Evolutionary conservation across 1,284 basidiomycete genomes (phyloP).

Genomic region (Ceraceosorus guamensis): DNA sequence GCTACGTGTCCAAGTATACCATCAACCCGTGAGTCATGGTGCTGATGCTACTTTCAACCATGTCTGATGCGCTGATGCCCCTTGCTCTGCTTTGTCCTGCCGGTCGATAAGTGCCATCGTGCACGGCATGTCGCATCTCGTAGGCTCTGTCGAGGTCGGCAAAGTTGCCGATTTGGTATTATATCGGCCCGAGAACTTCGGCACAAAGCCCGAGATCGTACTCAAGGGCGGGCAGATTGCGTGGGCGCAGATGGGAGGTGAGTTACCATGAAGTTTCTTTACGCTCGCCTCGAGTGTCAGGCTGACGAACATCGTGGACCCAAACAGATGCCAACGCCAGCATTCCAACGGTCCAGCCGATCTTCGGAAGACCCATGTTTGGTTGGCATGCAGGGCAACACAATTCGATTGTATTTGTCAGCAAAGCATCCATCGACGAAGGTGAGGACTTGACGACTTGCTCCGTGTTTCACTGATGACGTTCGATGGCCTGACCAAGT

Average conservation of each 20-base stretch:
- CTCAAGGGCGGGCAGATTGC: constrained; percentile 90
- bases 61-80: background rate
- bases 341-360: constrained; percentile 87
- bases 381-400: constrained; percentile 68
- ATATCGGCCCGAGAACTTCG: constrained; percentile 90
- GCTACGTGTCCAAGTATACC: constrained; percentile 94
- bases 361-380: constrained; percentile 83
- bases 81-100: background rate
- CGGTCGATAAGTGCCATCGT: constrained; percentile 66
- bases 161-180: constrained; percentile 86
- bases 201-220: constrained; percentile 81
- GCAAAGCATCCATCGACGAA: constrained; percentile 56
- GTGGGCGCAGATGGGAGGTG: constrained; percentile 73
- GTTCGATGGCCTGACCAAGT: background rate
- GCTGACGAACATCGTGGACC: background rate
- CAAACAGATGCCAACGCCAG: constrained; percentile 64
- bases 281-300: background rate
- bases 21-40: constrained; percentile 75
- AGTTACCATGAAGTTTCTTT: background rate
- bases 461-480: too few species aligned
- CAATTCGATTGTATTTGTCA: constrained; percentile 79
- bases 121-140: constrained; percentile 79
- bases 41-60: background rate
- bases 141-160: constrained; percentile 76
- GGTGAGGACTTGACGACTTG: too few species aligned